Evolutionary conservation across 805 yeast genomes (phyloP).

Genomic region (Saccharomycopsis amapae): DNA sequence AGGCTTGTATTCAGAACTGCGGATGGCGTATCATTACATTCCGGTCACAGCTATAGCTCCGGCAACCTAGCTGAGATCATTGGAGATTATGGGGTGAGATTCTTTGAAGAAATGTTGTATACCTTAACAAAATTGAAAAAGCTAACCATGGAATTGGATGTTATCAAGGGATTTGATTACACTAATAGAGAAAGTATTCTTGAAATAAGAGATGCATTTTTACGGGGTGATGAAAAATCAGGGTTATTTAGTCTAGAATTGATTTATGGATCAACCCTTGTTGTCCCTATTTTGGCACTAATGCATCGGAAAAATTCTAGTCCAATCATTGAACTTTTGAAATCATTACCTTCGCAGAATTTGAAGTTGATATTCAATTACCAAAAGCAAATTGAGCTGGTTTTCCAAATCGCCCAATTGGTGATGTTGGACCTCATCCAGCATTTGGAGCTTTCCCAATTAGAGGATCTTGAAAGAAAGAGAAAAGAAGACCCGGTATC

Average conservation of each 20-base stretch:
- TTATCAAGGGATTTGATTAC: not conserved
- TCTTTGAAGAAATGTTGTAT: no score
- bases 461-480: no score
- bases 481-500: no score
- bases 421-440: not conserved
- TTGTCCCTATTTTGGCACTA: not conserved
- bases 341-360: not conserved
- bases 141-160: not conserved
- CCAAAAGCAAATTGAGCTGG: constrained; percentile 4
- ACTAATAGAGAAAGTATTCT: not conserved
- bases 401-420: not conserved
- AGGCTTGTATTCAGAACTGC: not conserved
- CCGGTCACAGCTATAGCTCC: no score
- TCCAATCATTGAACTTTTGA: not conserved
- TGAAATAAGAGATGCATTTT: not conserved
- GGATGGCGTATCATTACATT: not conserved
- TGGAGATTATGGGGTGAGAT: not conserved
- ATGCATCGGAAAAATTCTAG: no score
- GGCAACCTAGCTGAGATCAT: not conserved
- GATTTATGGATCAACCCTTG: not conserved
- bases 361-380: constrained; percentile 1
- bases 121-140: not conserved
- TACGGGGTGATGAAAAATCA: not conserved
- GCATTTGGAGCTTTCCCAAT: not conserved
- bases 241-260: not conserved